Percentiles rank a stretch among this genome's conserved stretches.
These are phyloP conservation scores for Suillus occidentalis DNA, from an alignment of 768 basidiomycete species.

Conservation along the genomic window DNA sequence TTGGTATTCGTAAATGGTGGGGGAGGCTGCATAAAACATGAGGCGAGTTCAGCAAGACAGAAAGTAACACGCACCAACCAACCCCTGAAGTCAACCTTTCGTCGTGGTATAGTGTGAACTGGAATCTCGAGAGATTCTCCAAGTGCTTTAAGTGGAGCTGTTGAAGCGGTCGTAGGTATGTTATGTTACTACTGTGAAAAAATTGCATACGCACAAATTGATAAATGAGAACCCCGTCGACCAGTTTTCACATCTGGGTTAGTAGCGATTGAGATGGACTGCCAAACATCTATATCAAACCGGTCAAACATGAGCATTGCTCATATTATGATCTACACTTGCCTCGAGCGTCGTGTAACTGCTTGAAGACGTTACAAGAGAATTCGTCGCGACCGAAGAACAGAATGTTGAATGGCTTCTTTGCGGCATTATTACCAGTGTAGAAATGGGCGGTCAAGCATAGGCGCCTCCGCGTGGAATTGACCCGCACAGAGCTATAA, in stretches of 20 bases:
- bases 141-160: slow-evolving; percentile 71
- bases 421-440: background rate
- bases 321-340: slow-evolving; percentile 16
- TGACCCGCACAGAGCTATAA: background rate
- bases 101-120: slow-evolving; percentile 60
- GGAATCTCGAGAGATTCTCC: slow-evolving; percentile 55
- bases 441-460: background rate
- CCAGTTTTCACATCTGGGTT: slow-evolving; percentile 67
- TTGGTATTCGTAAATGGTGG: slow-evolving; percentile 31
- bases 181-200: background rate
- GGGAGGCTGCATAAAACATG: slow-evolving; percentile 42
- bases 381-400: slow-evolving; percentile 91
- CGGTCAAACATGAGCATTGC: too few species aligned
- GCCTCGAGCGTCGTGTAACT: slow-evolving; percentile 67
- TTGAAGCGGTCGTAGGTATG: slow-evolving; percentile 3
- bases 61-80: slow-evolving; percentile 54
- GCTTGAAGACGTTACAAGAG: slow-evolving; percentile 70
- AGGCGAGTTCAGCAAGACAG: background rate
- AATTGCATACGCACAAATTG: slow-evolving; percentile 44
- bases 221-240: slow-evolving; percentile 55
- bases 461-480: background rate
- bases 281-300: slow-evolving; percentile 91
- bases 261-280: slow-evolving; percentile 64
- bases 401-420: slow-evolving; percentile 63
- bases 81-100: slow-evolving; percentile 55